phyloP scores from a whole-genome alignment of 2,329 filamentous ascomycete species.

The Zasmidium cellare region DNA sequence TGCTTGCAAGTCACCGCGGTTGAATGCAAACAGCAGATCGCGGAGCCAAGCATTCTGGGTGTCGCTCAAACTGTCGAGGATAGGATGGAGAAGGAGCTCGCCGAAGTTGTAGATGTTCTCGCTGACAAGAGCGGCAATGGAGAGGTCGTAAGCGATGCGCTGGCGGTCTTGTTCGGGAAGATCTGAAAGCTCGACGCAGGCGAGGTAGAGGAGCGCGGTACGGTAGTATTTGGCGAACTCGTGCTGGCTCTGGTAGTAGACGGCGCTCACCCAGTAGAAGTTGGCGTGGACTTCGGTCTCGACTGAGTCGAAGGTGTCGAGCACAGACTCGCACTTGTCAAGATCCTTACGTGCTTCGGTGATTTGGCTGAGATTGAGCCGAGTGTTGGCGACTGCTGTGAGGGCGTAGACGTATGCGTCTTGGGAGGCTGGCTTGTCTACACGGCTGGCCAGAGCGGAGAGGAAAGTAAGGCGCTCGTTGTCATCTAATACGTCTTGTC shows the following conservation, averaged over 20 bases:
- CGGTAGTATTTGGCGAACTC: slow-evolving; percentile 97
- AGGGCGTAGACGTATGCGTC: slow-evolving; percentile 94
- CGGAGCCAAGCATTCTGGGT: slow-evolving; percentile 83
- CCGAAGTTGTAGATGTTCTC: slow-evolving; percentile 99
- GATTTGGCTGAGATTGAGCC: slow-evolving; percentile 75
- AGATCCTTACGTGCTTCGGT: slow-evolving; percentile 84
- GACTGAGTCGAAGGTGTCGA: slow-evolving; percentile 91
- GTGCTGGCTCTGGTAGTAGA: slow-evolving; percentile 86
- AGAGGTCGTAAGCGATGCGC: slow-evolving; percentile 85
- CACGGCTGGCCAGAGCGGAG: slow-evolving; percentile 77
- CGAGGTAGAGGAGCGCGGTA: slow-evolving; percentile 95
- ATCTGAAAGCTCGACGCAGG: slow-evolving; percentile 82
- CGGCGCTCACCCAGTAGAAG: slow-evolving; percentile 93
- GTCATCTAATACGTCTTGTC: slow-evolving; percentile 63
- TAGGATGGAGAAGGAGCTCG: slow-evolving; percentile 95
- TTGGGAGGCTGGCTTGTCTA: slow-evolving; percentile 88
- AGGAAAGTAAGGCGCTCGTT: slow-evolving; percentile 84
- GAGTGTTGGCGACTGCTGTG: slow-evolving; percentile 83
- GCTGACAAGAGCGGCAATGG: slow-evolving; percentile 87
- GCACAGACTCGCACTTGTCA: slow-evolving; percentile 79
- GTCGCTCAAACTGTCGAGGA: slow-evolving; percentile 79
- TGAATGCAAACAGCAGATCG: slow-evolving; percentile 96
- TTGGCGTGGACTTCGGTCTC: slow-evolving; percentile 94
- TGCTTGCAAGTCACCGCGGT: slow-evolving; percentile 85
- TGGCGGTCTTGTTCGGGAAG: slow-evolving; percentile 74